These are phyloP conservation scores for Psilocybe cubensis DNA, from an alignment of 768 basidiomycete genomes.

Conservation along the genomic window DNA sequence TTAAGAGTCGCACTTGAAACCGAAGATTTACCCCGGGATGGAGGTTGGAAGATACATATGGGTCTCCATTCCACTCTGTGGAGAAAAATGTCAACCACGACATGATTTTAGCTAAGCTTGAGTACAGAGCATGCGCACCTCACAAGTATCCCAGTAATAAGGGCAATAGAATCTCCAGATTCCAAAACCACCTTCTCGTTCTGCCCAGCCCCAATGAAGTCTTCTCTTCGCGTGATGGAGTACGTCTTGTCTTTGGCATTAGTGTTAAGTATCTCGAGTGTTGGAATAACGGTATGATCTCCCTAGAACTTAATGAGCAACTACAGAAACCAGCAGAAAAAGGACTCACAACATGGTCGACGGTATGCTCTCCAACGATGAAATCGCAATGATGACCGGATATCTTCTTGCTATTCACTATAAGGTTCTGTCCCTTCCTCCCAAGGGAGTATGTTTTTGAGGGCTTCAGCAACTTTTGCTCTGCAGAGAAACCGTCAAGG, in stretches of 20 bases:
- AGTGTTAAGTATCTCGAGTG: constrained; percentile 49
- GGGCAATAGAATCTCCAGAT: constrained; percentile 55
- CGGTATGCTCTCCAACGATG: constrained; percentile 52
- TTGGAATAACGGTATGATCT: constrained; percentile 52
- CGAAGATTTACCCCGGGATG: constrained; percentile 35
- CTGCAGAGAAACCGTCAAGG: constrained; percentile 16
- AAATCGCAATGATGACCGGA: constrained; percentile 66
- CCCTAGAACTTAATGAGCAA: constrained; percentile 35
- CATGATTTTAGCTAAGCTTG: background rate
- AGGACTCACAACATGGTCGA: constrained; percentile 58
- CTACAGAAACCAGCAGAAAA: background rate
- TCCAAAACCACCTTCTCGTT: constrained; percentile 7
- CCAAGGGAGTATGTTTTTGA: constrained; percentile 58
- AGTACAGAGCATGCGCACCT: constrained; percentile 41
- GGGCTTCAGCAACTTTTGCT: constrained; percentile 64
- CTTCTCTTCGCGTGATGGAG: constrained; percentile 42
- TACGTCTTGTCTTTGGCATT: constrained; percentile 49
- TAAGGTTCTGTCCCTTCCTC: constrained; percentile 54
- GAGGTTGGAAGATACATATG: constrained; percentile 51
- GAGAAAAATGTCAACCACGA: background rate
- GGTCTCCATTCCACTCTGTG: constrained; percentile 54
- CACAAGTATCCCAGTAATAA: constrained; percentile 46
- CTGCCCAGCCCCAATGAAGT: constrained; percentile 36
- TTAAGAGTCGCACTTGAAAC: constrained; percentile 33
- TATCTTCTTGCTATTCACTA: constrained; percentile 64